Percentiles rank a stretch among this genome's conserved stretches.
phyloP scores from a whole-genome alignment of 441 rosid genomes.

The Gossypium aridum region DNA sequence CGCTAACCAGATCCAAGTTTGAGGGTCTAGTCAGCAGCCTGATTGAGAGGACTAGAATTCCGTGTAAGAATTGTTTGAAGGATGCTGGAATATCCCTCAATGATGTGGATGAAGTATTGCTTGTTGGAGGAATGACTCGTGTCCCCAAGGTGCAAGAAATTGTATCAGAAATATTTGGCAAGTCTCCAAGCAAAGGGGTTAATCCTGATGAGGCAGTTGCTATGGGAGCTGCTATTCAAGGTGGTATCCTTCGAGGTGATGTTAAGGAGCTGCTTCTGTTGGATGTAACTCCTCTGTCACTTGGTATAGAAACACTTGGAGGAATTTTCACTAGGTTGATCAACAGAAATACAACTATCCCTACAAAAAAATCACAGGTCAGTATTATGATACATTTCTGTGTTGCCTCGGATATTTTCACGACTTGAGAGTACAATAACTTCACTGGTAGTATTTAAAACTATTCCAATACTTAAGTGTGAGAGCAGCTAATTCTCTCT shows the following conservation, averaged over 20 bases:
- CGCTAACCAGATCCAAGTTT: conserved; percentile 53
- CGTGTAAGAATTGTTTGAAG: conserved; percentile 47
- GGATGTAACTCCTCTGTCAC: conserved; percentile 55
- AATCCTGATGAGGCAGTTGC: conserved; percentile 44
- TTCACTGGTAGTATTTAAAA: neutral
- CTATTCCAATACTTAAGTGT: no score
- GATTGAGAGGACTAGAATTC: conserved; percentile 48
- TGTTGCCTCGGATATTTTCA: neutral
- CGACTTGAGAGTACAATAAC: neutral
- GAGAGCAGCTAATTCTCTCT: neutral
- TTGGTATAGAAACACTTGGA: conserved; percentile 62
- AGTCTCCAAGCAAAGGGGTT: conserved; percentile 43
- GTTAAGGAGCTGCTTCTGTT: conserved; percentile 44
- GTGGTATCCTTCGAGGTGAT: conserved; percentile 40
- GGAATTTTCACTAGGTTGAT: conserved; percentile 54
- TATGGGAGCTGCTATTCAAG: conserved; percentile 42
- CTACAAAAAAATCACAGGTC: conserved; percentile 60
- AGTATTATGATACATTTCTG: neutral
- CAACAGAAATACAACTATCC: conserved; percentile 50
- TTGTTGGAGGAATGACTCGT: conserved; percentile 45
- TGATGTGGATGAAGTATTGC: conserved; percentile 40
- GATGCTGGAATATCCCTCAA: conserved; percentile 49
- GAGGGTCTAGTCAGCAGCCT: conserved; percentile 40
- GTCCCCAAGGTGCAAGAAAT: conserved; percentile 38
- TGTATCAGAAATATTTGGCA: conserved; percentile 47